Evolutionary conservation across 1,284 basidiomycete genomes (phyloP), one percentile per base, ranked within the genome.

Genomic region (Ustilago loliicola): DNA sequence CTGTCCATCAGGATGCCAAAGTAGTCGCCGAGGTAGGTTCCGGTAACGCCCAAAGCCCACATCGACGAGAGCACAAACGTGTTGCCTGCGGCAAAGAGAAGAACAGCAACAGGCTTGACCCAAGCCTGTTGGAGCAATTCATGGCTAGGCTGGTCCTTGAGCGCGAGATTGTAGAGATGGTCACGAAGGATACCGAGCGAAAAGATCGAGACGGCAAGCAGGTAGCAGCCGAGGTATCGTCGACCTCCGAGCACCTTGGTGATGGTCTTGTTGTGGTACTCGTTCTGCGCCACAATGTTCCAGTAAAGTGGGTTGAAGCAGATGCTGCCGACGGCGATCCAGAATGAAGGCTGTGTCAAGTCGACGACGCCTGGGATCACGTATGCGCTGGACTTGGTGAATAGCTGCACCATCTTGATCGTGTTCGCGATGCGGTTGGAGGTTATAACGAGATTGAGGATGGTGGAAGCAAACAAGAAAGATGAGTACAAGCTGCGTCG

Each of bases 1-100:
- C 93, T 89, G 85, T 95, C 92, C 95, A 98, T 97, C 62, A 98
- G 89, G 81, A 98, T 98, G n/a, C 96, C 96, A 87, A 98, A 99
- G 88, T 98, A 98, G 88, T 98, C 96, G 6, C 96, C 95, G 52
- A 98, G 90, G 66, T 83, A 88, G 71, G 81, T 86, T 66, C 95
- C 96, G 9, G 96, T 97, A 75, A 98, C 89, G 19, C 96, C 96
- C 17, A 99, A 88, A 0, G 93, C 92, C 90, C 91, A 98, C 45
- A 95, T 98, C 40, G 94, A 96, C 23, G 92, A 92, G 56, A 96
- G 74, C 61, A 98, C 96, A 57, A 86, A 76, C 47, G 80, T 59
- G 36, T 79, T 78, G 45, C 86, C 86, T 1, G 73, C 50, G 73
- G 96, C 86, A 85, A 97, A 93, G 53, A 95, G 88, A 21, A 83